These are phyloP conservation scores for Barnettozyma hawaiiensis DNA, from an alignment of 1,139 yeast genomes.

Conservation along the genomic window DNA sequence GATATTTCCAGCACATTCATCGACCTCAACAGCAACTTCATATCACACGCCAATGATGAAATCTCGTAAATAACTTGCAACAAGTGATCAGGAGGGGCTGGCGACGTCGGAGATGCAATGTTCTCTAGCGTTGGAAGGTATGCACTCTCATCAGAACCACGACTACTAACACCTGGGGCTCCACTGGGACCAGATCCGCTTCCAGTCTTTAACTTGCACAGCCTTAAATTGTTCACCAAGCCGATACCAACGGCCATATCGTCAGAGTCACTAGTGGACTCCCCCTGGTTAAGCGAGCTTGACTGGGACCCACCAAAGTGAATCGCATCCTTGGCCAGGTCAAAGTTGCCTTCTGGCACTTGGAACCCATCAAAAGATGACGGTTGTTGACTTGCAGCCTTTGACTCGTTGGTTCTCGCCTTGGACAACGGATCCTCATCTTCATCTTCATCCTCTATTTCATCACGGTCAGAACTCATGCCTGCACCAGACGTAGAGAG, in stretches of 20 bases:
- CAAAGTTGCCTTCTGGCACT: slow-evolving; percentile 25
- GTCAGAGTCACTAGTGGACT: slow-evolving; percentile 22
- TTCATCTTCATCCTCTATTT: slow-evolving; percentile 1
- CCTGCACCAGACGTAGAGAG: slow-evolving; percentile 7
- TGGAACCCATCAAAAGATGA: slow-evolving; percentile 11
- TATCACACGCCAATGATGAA: slow-evolving; percentile 55
- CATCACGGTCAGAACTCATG: neutral
- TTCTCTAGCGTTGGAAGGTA: slow-evolving; percentile 42
- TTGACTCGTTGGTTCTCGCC: neutral
- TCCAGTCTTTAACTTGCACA: slow-evolving; percentile 1
- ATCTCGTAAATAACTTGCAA: slow-evolving; percentile 56
- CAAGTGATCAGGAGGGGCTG: slow-evolving; percentile 47
- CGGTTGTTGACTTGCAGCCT: neutral
- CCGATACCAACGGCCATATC: slow-evolving; percentile 26
- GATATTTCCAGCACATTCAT: slow-evolving; percentile 57
- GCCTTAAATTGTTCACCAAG: slow-evolving; percentile 13
- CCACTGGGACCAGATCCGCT: slow-evolving; percentile 3
- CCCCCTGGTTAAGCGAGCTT: slow-evolving; percentile 15
- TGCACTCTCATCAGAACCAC: slow-evolving; percentile 20
- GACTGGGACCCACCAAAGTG: slow-evolving; percentile 8
- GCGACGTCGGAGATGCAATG: slow-evolving; percentile 46
- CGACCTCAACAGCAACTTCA: slow-evolving; percentile 58
- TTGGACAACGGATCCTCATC: slow-evolving; percentile 13
- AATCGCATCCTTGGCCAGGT: slow-evolving; percentile 11
- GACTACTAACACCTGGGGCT: slow-evolving; percentile 5